Evolutionary conservation across 106 monocot genomes (phyloP).

Genomic region (Acorus gramineus): DNA sequence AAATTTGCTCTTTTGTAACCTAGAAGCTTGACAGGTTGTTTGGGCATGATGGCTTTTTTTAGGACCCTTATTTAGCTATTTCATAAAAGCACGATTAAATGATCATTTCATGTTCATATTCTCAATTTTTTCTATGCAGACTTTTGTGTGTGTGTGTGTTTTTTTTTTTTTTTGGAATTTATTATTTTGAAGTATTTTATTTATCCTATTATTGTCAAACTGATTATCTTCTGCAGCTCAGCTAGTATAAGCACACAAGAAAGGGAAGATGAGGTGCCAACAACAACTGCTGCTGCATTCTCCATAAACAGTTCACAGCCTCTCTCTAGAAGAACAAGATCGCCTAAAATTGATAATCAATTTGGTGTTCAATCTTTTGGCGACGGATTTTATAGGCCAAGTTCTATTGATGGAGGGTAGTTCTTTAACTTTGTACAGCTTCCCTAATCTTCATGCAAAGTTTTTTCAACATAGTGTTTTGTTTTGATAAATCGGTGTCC

Average conservation of each 20-base stretch:
- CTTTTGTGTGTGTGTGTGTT: neutral
- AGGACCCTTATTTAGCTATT: too few species aligned
- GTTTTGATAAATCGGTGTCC: too few species aligned
- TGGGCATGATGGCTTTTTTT: too few species aligned
- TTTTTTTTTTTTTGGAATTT: neutral
- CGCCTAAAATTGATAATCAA: slow-evolving; percentile 52
- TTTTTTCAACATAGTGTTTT: too few species aligned
- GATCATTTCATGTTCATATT: too few species aligned
- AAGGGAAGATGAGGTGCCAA: slow-evolving; percentile 51
- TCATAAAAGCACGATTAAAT: too few species aligned
- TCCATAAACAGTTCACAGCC: slow-evolving; percentile 50
- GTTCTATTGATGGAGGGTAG: slow-evolving; percentile 86
- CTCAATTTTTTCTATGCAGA: too few species aligned
- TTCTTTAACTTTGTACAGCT: slow-evolving; percentile 3
- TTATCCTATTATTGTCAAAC: neutral
- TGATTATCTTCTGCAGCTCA: slow-evolving; percentile 46
- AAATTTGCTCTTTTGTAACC: too few species aligned
- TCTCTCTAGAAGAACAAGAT: slow-evolving; percentile 84
- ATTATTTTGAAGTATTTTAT: neutral
- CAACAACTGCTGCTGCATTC: slow-evolving; percentile 23
- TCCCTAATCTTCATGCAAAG: too few species aligned
- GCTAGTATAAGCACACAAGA: slow-evolving; percentile 42
- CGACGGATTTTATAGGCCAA: slow-evolving; percentile 42
- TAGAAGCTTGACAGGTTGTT: too few species aligned
- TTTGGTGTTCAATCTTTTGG: slow-evolving; percentile 19